Percentiles rank a stretch among this genome's conserved stretches.
Conservation (phyloP, 202 grass and related monocot genomes). For the Bolboschoenoplectus hybrid region DNA sequence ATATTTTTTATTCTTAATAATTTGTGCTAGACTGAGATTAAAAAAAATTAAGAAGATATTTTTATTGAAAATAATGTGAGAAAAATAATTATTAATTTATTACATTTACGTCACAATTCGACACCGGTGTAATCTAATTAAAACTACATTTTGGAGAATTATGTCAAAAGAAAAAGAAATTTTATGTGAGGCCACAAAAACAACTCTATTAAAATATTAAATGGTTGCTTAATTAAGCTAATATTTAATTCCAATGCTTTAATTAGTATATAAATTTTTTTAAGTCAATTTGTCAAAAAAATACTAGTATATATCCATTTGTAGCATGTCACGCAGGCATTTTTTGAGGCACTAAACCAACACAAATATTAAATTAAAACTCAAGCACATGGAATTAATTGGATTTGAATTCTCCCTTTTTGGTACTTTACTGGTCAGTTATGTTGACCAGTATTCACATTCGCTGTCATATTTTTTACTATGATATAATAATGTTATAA, state of each 20-base stretch:
- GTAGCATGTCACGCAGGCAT: neutral
- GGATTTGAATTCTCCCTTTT: neutral
- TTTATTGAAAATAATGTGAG: neutral
- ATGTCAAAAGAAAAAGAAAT: neutral
- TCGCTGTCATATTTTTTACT: no score
- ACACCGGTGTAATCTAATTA: neutral
- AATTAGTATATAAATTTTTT: neutral
- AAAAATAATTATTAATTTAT: neutral
- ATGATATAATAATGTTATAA: no score
- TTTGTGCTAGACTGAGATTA: neutral
- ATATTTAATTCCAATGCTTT: conserved; percentile 1
- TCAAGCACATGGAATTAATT: neutral
- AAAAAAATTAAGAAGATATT: neutral
- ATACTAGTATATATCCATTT: neutral
- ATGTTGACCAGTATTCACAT: neutral
- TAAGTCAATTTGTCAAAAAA: neutral
- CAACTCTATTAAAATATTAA: neutral
- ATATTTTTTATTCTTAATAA: neutral
- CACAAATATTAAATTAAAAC: conserved; percentile 3
- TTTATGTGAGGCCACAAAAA: neutral
- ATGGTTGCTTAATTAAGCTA: neutral
- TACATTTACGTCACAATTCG: neutral
- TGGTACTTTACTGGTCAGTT: neutral
- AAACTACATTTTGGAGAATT: neutral
- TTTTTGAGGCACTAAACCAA: conserved; percentile 27